phyloP scores from a whole-genome alignment of 139 green algal species.

The Picochlorum sp. region DNA sequence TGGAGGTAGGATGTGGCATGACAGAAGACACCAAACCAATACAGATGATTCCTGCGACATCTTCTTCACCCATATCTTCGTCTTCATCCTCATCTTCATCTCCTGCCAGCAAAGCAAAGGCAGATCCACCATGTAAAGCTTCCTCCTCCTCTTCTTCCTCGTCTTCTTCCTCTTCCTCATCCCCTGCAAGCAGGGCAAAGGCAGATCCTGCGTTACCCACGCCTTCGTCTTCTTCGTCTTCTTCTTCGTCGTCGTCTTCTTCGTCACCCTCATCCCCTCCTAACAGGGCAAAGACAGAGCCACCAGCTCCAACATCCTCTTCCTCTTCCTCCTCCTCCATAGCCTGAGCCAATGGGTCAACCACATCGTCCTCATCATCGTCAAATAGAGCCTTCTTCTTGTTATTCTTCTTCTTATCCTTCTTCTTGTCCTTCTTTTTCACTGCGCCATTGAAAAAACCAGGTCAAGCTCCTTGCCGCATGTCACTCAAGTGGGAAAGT shows the following conservation, averaged over 20 bases:
- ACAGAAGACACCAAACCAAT: conserved; percentile 35
- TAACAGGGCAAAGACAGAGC: neutral
- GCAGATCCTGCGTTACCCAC: conserved; percentile 20
- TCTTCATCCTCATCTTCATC: conserved; percentile 36
- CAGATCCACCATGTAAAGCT: conserved; percentile 24
- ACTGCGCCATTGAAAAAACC: neutral
- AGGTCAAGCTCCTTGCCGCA: neutral
- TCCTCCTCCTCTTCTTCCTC: conserved; percentile 23
- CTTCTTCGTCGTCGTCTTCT: conserved; percentile 52
- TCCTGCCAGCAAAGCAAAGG: conserved; percentile 42
- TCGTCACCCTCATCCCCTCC: conserved; percentile 51
- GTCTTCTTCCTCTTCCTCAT: neutral
- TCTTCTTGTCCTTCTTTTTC: conserved; percentile 7
- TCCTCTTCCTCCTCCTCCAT: conserved; percentile 8
- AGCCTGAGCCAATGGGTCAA: neutral
- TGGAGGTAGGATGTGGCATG: conserved; percentile 51
- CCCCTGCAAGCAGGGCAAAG: neutral
- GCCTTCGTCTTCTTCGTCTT: conserved; percentile 38
- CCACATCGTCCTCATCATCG: neutral
- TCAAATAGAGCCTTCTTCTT: neutral
- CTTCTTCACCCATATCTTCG: conserved; percentile 25
- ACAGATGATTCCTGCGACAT: conserved; percentile 12
- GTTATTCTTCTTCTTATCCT: conserved; percentile 3
- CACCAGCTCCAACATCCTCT: neutral
- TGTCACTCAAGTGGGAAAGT: neutral